phyloP scores from a whole-genome alignment of 208 protist genomes.

The Trypanosoma melophagium region DNA sequence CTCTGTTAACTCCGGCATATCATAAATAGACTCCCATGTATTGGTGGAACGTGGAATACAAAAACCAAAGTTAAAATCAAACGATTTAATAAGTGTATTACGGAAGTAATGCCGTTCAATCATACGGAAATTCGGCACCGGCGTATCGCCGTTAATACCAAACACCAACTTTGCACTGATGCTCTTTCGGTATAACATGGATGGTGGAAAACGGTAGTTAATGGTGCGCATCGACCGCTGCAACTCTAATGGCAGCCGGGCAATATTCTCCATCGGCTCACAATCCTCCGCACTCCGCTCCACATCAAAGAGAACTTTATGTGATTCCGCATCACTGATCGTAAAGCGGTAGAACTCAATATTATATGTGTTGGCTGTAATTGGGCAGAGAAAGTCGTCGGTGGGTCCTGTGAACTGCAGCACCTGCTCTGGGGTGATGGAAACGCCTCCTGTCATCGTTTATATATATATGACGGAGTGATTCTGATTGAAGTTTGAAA shows the following conservation, averaged over 20 bases:
- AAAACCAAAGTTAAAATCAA: conserved; percentile 96
- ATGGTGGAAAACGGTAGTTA: conserved; percentile 87
- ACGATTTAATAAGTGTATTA: conserved; percentile 91
- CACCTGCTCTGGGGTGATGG: conserved; percentile 69
- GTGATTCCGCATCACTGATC: conserved; percentile 91
- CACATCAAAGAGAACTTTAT: conserved; percentile 85
- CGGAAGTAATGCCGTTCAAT: conserved; percentile 97
- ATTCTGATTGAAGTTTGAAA: too few relatives aligned
- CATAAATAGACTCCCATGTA: conserved; percentile 95
- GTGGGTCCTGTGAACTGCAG: conserved; percentile 68
- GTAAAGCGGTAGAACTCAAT: conserved; percentile 95
- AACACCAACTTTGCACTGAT: conserved; percentile 93
- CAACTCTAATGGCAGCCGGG: conserved; percentile 46
- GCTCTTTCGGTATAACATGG: conserved; percentile 66
- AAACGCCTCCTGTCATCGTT: conserved; percentile 3
- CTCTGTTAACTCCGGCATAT: conserved; percentile 86
- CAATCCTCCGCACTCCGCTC: conserved; percentile 52
- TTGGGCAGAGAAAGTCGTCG: conserved; percentile 89
- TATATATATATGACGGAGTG: too few relatives aligned
- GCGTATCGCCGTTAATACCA: conserved; percentile 80
- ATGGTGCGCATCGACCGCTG: conserved; percentile 72
- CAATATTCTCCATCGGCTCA: conserved; percentile 17
- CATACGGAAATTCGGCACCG: conserved; percentile 94
- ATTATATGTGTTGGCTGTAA: conserved; percentile 90
- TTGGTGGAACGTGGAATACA: conserved; percentile 96